Evolutionary conservation across 306 rosid genomes (phyloP), one percentile per base, ranked within the genome.

Genomic region (Sphenostylis stenocarpa): DNA sequence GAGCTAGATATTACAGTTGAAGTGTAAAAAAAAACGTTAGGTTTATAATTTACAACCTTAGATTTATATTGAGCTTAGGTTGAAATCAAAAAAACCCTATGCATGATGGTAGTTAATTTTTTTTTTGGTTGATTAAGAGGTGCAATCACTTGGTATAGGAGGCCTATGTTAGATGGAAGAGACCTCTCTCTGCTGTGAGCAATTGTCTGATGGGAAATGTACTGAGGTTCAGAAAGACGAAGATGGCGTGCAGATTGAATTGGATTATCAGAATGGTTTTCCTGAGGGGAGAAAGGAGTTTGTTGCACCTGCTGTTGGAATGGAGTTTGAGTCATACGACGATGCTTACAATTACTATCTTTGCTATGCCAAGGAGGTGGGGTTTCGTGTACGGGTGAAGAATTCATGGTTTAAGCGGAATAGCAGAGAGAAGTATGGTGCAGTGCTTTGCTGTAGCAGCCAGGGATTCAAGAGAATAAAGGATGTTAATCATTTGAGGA

Each of bases 391-490:
- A 19, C 78, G 98, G 88, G 98, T 94, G 83, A 94, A 94, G 84
- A 94, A 94, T 80, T 94, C 97, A 7, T 94, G 98, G 97, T 94
- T 91, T 81, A 91, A 94, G 86, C 87, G 96, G 80, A 91, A 94
- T 80, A 91, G 97, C 70, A 89, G 89, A 72, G 98, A 94, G 79
- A 94, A 94, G 83, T 91, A 94, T 28, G 98, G 98, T 74, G 98
- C 98, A 0, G 97, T 94, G 55, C 97, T 94, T 77, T 94, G 98
- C 71, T 94, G 98, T 75, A 94, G 98, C 83, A 94, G 98, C 82
- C 98, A 94, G 82, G 98, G 98, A 72, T 94, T 94, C 87, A 94
- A 94, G 83, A 87, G 96, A 81, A 75, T 86, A 64, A 94, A 94
- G 82, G 98, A 94, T 47, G 91, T 86, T 65, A 94, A 85, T 82